Evolutionary conservation across 164 flowering plant species (phyloP).

Genomic region (Malania oleifera): DNA sequence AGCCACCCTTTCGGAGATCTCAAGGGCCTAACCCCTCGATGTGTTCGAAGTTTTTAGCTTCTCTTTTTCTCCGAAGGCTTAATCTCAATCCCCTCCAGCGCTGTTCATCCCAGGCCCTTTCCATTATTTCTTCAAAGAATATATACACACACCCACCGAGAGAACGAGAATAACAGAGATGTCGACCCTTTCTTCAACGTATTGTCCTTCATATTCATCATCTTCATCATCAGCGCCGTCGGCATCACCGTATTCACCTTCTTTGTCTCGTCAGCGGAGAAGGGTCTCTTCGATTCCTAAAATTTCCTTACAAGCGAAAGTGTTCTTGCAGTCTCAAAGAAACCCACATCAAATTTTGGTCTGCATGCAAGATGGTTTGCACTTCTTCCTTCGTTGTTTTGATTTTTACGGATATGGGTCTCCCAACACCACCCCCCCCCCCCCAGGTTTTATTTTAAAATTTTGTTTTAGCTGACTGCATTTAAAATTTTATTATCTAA

Average conservation of each 20-base stretch:
- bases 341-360: constrained; percentile 19
- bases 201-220: constrained; percentile 9
- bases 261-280: constrained; percentile 7
- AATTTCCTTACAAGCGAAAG: constrained; percentile 6
- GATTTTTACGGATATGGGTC: too few relatives aligned
- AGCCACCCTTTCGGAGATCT: constrained; percentile 47
- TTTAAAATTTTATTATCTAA: too few relatives aligned
- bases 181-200: constrained; percentile 33
- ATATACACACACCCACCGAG: background rate
- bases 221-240: background rate
- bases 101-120: background rate
- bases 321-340: constrained; percentile 11
- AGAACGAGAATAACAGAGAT: constrained; percentile 3
- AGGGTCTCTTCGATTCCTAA: constrained; percentile 12
- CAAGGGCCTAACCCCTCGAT: constrained; percentile 40
- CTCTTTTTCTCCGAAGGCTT: constrained; percentile 1
- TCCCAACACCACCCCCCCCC: too few relatives aligned
- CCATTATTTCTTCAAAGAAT: background rate
- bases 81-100: background rate
- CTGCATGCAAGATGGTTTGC: constrained; percentile 41
- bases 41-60: constrained; percentile 21
- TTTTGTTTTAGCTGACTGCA: too few relatives aligned
- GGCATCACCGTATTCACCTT: constrained; percentile 12
- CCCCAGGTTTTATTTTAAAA: too few relatives aligned
- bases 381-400: background rate